phyloP scores from a whole-genome alignment of 2,329 filamentous ascomycete species.

The Thielaviopsis cerberus region DNA sequence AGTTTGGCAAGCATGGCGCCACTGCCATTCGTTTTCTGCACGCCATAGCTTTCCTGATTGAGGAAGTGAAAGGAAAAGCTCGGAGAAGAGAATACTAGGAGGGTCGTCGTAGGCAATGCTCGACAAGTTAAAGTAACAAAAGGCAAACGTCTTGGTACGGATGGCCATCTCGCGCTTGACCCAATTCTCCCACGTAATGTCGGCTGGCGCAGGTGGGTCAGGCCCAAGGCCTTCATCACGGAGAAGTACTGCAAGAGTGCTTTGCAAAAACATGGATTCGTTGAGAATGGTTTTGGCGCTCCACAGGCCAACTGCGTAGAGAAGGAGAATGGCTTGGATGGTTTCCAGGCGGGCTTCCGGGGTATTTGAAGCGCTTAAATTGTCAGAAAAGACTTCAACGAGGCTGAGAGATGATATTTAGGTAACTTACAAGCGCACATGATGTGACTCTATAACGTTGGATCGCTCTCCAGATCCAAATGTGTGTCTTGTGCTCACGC shows the following conservation, averaged over 20 bases:
- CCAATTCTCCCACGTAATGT: slow-evolving; percentile 38
- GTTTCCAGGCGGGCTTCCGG: slow-evolving; percentile 43
- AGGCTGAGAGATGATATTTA: not conserved
- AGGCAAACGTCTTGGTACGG: slow-evolving; percentile 40
- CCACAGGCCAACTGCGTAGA: slow-evolving; percentile 43
- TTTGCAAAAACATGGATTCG: slow-evolving; percentile 41
- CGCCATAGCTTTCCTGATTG: slow-evolving; percentile 37
- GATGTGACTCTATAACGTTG: slow-evolving; percentile 37
- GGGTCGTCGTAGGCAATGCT: slow-evolving; percentile 42
- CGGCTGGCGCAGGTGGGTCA: not conserved
- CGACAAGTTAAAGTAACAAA: slow-evolving; percentile 44
- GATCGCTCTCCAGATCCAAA: slow-evolving; percentile 39
- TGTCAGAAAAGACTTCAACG: not conserved
- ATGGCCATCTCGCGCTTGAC: slow-evolving; percentile 36
- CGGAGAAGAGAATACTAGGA: slow-evolving; percentile 39
- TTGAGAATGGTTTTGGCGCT: slow-evolving; percentile 40
- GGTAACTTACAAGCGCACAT: slow-evolving; percentile 37
- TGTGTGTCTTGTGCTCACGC: slow-evolving; percentile 36
- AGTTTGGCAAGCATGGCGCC: slow-evolving; percentile 37
- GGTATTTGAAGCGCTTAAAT: slow-evolving; percentile 35
- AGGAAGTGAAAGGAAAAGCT: slow-evolving; percentile 37
- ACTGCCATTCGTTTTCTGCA: slow-evolving; percentile 38
- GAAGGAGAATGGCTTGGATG: slow-evolving; percentile 42
- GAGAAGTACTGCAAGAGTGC: slow-evolving; percentile 36
- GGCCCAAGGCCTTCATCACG: slow-evolving; percentile 34